phyloP scores from a whole-genome alignment of 176 grass and related monocot genomes.

The Tuctoria greenei region DNA sequence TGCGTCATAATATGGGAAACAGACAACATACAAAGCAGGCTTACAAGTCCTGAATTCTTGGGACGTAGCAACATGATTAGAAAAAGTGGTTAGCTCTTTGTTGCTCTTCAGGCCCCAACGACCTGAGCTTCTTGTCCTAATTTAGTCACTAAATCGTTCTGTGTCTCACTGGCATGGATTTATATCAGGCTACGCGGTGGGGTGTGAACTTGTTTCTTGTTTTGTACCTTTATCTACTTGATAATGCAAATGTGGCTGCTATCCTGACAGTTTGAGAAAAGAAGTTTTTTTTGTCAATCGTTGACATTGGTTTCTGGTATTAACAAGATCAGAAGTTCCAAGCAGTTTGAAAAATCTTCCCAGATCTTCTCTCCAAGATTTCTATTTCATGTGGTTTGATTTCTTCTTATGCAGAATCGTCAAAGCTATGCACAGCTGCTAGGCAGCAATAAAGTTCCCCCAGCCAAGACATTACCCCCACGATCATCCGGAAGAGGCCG shows the following conservation, averaged over 20 bases:
- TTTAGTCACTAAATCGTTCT: background rate
- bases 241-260: background rate
- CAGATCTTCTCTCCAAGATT: background rate
- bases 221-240: background rate
- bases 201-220: background rate
- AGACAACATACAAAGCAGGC: background rate
- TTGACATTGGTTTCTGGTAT: background rate
- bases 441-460: constrained; percentile 53
- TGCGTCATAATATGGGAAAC: background rate
- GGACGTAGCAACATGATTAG: background rate
- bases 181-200: background rate
- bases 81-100: background rate
- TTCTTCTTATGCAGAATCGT: constrained; percentile 65
- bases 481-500: constrained; percentile 66
- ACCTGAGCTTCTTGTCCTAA: background rate
- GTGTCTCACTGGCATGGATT: background rate
- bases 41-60: background rate
- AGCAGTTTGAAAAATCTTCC: background rate
- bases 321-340: background rate
- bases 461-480: constrained; percentile 38
- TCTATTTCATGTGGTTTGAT: constrained; percentile 1
- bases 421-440: constrained; percentile 59
- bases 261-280: no score
- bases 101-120: background rate
- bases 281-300: no score